Conservation (phyloP, 495 filamentous ascomycete genomes). For the Trypethelium eluteriae region DNA sequence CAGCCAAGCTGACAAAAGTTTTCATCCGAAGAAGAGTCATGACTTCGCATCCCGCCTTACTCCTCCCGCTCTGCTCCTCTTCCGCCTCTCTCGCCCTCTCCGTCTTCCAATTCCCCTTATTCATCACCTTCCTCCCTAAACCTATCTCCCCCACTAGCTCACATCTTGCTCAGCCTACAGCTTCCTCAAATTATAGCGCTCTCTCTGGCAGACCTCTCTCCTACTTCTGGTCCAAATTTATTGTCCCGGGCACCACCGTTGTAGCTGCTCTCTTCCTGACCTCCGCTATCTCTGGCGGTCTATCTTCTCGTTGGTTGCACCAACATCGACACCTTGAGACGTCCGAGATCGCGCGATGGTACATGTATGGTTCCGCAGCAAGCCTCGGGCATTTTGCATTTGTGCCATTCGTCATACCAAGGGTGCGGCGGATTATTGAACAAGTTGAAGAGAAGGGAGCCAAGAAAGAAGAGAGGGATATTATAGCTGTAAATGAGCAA, state of each 20-base stretch:
- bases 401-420: conserved; percentile 16
- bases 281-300: conserved; percentile 14
- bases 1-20: no score
- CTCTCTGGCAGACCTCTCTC: conserved; percentile 19
- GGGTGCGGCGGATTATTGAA: conserved; percentile 20
- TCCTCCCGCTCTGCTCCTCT: conserved; percentile 22
- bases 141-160: conserved; percentile 3
- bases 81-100: conserved; percentile 23
- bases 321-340: conserved; percentile 22
- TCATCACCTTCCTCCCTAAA: conserved; percentile 16
- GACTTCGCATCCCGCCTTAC: conserved; percentile 16
- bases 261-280: conserved; percentile 12
- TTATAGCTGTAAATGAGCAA: conserved; percentile 32
- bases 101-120: conserved; percentile 22
- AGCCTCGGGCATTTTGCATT: conserved; percentile 20
- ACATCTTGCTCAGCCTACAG: background rate
- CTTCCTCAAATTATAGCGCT: background rate
- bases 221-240: conserved; percentile 15
- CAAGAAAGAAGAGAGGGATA: conserved; percentile 20
- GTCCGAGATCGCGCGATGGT: conserved; percentile 20
- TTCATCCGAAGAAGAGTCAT: background rate
- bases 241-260: conserved; percentile 12
- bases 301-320: conserved; percentile 18
- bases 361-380: conserved; percentile 17
- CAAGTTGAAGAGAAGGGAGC: conserved; percentile 13